phyloP scores from a whole-genome alignment of 495 filamentous ascomycete genomes.

The Letharia lupina region DNA sequence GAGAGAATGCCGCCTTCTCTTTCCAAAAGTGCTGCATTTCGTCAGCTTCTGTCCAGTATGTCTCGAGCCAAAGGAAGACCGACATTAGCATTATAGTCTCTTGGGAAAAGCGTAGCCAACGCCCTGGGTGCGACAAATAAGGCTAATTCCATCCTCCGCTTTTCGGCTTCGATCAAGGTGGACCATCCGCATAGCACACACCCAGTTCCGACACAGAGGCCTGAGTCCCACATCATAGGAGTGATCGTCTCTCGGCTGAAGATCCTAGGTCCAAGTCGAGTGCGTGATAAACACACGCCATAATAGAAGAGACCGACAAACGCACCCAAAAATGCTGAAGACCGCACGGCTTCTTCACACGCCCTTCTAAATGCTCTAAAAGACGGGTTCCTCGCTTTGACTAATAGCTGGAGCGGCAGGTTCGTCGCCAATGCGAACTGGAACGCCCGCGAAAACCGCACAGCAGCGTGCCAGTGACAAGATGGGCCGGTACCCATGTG shows the following conservation, averaged over 20 bases:
- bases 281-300: conserved; percentile 73
- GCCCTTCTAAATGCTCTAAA: conserved; percentile 39
- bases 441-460: conserved; percentile 64
- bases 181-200: conserved; percentile 82
- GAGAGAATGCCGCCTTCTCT: conserved; percentile 64
- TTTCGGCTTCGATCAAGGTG: conserved; percentile 62
- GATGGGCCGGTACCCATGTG: conserved; percentile 71
- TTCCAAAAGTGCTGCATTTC: conserved; percentile 56
- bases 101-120: conserved; percentile 65
- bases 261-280: conserved; percentile 65
- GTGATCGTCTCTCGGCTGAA: conserved; percentile 46
- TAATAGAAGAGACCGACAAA: conserved; percentile 86
- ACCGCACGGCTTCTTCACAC: conserved; percentile 54
- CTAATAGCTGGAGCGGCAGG: conserved; percentile 62
- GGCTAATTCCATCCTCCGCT: conserved; percentile 66
- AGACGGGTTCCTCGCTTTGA: conserved; percentile 51
- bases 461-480: conserved; percentile 71
- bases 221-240: conserved; percentile 54
- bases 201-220: conserved; percentile 65
- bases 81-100: conserved; percentile 59
- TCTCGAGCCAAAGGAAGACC: conserved; percentile 13
- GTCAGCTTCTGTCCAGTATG: conserved; percentile 7
- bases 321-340: conserved; percentile 72
- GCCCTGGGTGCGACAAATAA: conserved; percentile 84
- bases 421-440: conserved; percentile 71